Percentiles rank a stretch among this genome's conserved stretches.
These are phyloP conservation scores for Cytospora mali DNA, from an alignment of 2,329 filamentous ascomycete genomes.

Conservation along the genomic window DNA sequence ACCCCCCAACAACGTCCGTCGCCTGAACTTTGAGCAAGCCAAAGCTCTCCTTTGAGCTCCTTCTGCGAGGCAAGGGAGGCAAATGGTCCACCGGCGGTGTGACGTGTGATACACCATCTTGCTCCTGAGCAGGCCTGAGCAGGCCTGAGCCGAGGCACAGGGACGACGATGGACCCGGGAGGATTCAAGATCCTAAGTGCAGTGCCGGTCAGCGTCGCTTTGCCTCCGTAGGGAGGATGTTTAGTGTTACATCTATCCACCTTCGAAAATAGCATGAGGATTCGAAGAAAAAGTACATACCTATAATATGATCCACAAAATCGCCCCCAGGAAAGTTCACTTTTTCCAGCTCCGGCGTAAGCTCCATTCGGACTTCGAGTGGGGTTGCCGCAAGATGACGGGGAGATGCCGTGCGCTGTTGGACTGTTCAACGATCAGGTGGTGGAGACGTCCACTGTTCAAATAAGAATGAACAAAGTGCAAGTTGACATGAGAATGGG, in stretches of 20 bases:
- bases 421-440: background rate
- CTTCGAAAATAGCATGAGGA: background rate
- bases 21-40: too few relatives aligned
- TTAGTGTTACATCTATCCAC: background rate
- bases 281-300: background rate
- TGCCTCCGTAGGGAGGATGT: background rate
- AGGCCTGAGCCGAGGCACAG: background rate
- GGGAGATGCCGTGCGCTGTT: background rate
- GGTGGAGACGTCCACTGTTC: background rate
- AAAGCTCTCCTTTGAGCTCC: background rate
- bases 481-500: background rate
- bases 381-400: constrained; percentile 1
- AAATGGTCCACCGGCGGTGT: background rate
- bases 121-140: background rate
- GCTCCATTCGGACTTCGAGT: constrained; percentile 6
- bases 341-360: background rate
- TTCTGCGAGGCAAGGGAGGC: background rate
- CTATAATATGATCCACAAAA: background rate
- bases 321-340: background rate
- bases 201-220: background rate
- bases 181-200: background rate
- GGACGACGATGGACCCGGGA: background rate
- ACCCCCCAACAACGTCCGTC: background rate
- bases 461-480: background rate
- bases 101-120: background rate